phyloP scores from a whole-genome alignment of 1,139 yeast genomes.

The Wickerhamomyces sp. region DNA sequence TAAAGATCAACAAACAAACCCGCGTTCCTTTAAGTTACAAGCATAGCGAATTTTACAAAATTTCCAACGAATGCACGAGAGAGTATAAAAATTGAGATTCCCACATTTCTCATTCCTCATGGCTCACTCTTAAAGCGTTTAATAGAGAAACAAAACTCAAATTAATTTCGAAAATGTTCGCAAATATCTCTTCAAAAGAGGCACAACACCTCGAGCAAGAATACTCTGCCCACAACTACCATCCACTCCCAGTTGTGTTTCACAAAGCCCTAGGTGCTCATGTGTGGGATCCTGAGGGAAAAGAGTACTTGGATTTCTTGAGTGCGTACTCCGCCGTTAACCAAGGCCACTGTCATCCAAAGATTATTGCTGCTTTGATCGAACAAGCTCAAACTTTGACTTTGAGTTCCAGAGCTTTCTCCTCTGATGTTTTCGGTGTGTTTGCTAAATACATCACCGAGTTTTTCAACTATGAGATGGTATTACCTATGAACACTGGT shows the following conservation, averaged over 20 bases:
- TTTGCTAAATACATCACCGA: constrained; percentile 88
- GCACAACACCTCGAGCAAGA: constrained; percentile 68
- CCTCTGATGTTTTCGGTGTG: constrained; percentile 81
- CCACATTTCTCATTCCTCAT: too few species aligned
- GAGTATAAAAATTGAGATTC: too few species aligned
- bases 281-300: constrained; percentile 98
- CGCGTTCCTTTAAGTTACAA: constrained; percentile 23
- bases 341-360: constrained; percentile 98
- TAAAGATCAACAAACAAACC: constrained; percentile 13
- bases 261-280: constrained; percentile 84
- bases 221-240: constrained; percentile 95
- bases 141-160: too few species aligned
- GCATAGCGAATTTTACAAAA: constrained; percentile 25
- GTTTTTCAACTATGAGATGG: constrained; percentile 86
- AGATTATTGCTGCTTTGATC: constrained; percentile 75
- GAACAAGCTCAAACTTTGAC: constrained; percentile 87
- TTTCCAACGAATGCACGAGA: too few species aligned
- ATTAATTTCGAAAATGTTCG: too few species aligned
- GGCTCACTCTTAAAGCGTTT: too few species aligned
- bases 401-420: constrained; percentile 87
- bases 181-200: constrained; percentile 54
- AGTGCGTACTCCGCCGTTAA: constrained; percentile 96
- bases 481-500: constrained; percentile 97
- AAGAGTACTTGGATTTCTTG: constrained; percentile 76
- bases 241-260: constrained; percentile 93